Conservation (phyloP, 116 monocot species). For the Papilionanthe hybrid region DNA sequence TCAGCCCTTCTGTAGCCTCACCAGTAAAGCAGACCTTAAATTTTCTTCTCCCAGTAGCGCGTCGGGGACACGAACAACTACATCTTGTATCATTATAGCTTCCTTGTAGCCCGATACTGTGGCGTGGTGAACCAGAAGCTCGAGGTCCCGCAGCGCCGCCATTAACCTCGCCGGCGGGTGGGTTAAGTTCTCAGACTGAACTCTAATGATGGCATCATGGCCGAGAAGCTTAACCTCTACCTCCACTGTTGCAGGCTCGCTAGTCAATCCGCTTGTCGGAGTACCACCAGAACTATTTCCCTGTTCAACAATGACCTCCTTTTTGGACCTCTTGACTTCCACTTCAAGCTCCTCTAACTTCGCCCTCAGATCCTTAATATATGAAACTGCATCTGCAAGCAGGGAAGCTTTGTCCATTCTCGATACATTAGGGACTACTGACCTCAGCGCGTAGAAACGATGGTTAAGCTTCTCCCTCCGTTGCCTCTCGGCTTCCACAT, state of each 20-base stretch:
- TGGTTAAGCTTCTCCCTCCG: constrained; percentile 43
- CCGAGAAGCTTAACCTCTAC: constrained; percentile 15
- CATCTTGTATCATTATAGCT: constrained; percentile 3
- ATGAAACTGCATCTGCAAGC: constrained; percentile 35
- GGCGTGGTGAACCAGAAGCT: constrained; percentile 8
- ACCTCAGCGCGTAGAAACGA: constrained; percentile 41
- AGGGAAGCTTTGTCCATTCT: constrained; percentile 49
- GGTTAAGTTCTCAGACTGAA: constrained; percentile 1
- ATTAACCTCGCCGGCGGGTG: constrained; percentile 12
- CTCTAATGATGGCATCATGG: constrained; percentile 16
- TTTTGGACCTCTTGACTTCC: background rate
- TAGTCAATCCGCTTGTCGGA: background rate
- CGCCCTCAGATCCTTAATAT: constrained; percentile 31
- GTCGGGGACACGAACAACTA: background rate
- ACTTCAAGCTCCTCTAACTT: constrained; percentile 25
- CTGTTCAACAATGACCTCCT: background rate
- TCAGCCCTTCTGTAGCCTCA: background rate
- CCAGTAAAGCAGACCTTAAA: background rate
- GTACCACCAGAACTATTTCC: background rate
- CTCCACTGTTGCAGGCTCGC: background rate
- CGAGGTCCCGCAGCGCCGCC: constrained; percentile 1
- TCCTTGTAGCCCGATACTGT: background rate
- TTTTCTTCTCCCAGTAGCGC: background rate
- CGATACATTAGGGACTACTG: constrained; percentile 48
- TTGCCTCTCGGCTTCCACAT: constrained; percentile 52